phyloP scores from a whole-genome alignment of 176 grass and related monocot genomes.

The Zea mays region DNA sequence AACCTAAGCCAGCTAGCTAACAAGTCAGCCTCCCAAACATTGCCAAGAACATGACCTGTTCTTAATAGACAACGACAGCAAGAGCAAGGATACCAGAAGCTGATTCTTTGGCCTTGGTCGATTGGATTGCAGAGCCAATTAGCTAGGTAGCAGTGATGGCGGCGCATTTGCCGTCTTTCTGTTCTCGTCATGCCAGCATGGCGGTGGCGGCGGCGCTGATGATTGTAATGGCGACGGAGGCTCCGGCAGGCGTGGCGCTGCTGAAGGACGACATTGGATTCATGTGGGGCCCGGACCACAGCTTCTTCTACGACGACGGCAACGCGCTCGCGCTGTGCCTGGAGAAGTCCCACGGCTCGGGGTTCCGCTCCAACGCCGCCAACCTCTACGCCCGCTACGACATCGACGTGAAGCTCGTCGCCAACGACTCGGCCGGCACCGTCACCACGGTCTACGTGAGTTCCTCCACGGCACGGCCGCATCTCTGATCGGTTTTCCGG shows the following conservation, averaged over 20 bases:
- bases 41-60: neutral
- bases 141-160: slow-evolving; percentile 13
- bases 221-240: neutral
- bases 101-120: neutral
- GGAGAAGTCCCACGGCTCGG: slow-evolving; percentile 51
- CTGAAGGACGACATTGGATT: slow-evolving; percentile 24
- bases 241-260: neutral
- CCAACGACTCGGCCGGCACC: slow-evolving; percentile 72
- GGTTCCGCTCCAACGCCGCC: slow-evolving; percentile 52
- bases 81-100: no score
- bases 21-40: neutral
- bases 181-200: neutral
- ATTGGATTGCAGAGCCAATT: neutral
- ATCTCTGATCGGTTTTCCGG: neutral
- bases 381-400: slow-evolving; percentile 62
- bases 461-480: neutral
- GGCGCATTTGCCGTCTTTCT: neutral
- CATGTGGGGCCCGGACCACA: slow-evolving; percentile 46
- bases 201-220: neutral
- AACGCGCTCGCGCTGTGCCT: slow-evolving; percentile 38
- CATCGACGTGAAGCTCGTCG: slow-evolving; percentile 66
- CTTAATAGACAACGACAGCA: neutral
- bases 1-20: neutral
- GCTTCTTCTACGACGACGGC: slow-evolving; percentile 31
- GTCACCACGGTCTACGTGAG: slow-evolving; percentile 77